Base-by-base conservation (phyloP, 768 basidiomycete genomes). In the Saitozyma sp. region DNA sequence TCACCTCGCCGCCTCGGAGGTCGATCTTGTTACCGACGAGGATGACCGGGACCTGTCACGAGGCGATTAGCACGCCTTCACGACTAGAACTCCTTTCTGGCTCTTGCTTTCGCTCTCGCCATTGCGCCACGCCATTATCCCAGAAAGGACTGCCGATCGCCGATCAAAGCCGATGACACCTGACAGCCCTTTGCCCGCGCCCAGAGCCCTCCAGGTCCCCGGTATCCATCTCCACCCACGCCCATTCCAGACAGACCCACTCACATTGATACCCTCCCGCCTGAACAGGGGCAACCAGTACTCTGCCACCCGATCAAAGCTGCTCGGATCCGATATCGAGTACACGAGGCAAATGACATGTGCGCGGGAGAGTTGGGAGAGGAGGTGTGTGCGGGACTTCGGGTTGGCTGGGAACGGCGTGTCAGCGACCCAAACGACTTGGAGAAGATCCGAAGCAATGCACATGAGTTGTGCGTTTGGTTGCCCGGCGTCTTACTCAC, bases 21-120 rank as follows among this genome's bases (percentile, higher is more conserved):
- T 99, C 95, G 51, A 98, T 99, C 83, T 98, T 99, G 82, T 99
- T 99, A 57, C 95, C 95, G 29, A 97, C 91, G 40, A 99, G 84
- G 65, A 99, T 95, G 46, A 97, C 93, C 7, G 95, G 95, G 8
- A 98, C 88, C 92, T 95, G 67, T 6, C 8, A 48, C 49, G 38
- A 56, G 50, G 1, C 8, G 56, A 14, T 54, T 38, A 19, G 9
- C 8, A 11, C 19, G 9, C 19, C 17, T 29, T 29, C 29, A 29
- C 29, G 5, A 2, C 29, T 2, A 29, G 29, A 2, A 29, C 29
- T 29, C 29, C 29, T 29, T 29, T 42, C 55, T 54, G 7, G 14
- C 41, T 45, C 55, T 17, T 7, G 55, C 38, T 48, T 11, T 37
- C 43, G 38, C 9, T 29, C 29, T 29, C 29, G 29, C 29, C 29